A percentile compares a stretch with the other conserved stretches of the same genome.
phyloP scores from a whole-genome alignment of 768 basidiomycete species.

The Kwoniella heveanensis region DNA sequence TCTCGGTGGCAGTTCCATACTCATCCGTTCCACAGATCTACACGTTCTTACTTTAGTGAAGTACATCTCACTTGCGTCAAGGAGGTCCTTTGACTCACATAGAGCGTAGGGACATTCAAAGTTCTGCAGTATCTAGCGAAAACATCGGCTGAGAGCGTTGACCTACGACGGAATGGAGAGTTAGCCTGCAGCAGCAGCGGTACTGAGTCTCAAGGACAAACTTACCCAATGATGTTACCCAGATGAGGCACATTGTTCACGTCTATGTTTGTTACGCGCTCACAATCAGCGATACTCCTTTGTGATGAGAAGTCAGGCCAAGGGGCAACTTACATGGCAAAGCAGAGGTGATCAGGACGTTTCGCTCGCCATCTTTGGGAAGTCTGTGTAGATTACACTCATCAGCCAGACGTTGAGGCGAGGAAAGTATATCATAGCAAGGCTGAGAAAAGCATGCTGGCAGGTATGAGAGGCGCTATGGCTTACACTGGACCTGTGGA shows the following conservation, averaged over 20 bases:
- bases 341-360: slow-evolving; percentile 90
- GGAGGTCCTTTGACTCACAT: slow-evolving; percentile 55
- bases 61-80: neutral
- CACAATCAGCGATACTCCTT: neutral
- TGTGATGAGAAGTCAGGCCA: neutral
- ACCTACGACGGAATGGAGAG: slow-evolving; percentile 84
- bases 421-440: no score
- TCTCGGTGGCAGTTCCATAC: slow-evolving; percentile 99
- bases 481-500: slow-evolving; percentile 61
- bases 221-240: slow-evolving; percentile 61
- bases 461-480: no score
- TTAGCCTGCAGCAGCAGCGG: slow-evolving; percentile 32
- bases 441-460: no score
- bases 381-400: slow-evolving; percentile 60
- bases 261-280: slow-evolving; percentile 30
- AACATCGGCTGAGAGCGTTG: slow-evolving; percentile 94
- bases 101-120: slow-evolving; percentile 83
- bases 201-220: slow-evolving; percentile 1
- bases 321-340: slow-evolving; percentile 62
- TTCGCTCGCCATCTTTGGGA: slow-evolving; percentile 82
- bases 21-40: slow-evolving; percentile 94
- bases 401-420: no score
- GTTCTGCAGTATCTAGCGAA: slow-evolving; percentile 82
- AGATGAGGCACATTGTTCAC: slow-evolving; percentile 94
- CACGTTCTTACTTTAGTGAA: neutral